These are phyloP conservation scores for Penicillium sp. DNA, from an alignment of 2,329 filamentous ascomycete species.

Conservation along the genomic window DNA sequence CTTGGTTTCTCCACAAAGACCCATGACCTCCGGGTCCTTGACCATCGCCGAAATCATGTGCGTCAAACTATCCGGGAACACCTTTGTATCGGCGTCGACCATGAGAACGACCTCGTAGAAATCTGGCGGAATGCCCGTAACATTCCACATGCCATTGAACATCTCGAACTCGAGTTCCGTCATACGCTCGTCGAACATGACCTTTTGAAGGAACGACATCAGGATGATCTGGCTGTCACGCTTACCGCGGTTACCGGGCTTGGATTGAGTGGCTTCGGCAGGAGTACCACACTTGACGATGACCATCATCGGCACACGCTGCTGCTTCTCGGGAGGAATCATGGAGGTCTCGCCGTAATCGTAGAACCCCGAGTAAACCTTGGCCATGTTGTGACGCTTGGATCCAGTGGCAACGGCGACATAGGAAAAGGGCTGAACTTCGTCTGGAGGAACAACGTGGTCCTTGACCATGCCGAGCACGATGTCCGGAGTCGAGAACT, in stretches of 20 bases:
- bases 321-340: conserved; percentile 83
- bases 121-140: conserved; percentile 96
- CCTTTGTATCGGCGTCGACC: conserved; percentile 99
- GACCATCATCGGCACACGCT: conserved; percentile 96
- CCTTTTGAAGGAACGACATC: conserved; percentile 99
- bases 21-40: conserved; percentile 98
- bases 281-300: conserved; percentile 95
- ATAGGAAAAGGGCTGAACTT: conserved; percentile 90
- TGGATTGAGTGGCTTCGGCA: conserved; percentile 75
- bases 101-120: conserved; percentile 98
- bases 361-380: conserved; percentile 97
- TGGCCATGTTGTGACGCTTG: conserved; percentile 99
- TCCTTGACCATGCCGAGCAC: conserved; percentile 94
- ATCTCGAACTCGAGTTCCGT: conserved; percentile 99
- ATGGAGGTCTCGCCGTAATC: conserved; percentile 83
- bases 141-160: conserved; percentile 99
- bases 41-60: conserved; percentile 99
- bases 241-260: conserved; percentile 97
- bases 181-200: conserved; percentile 99
- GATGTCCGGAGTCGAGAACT: conserved; percentile 83
- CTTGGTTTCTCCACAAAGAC: conserved; percentile 97
- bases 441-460: conserved; percentile 72
- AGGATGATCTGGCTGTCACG: conserved; percentile 98
- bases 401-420: conserved; percentile 94
- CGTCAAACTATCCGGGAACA: conserved; percentile 96